Evolutionary conservation across 2,329 filamentous ascomycete genomes (phyloP).

Genomic region (Hyphodiscus sp.): DNA sequence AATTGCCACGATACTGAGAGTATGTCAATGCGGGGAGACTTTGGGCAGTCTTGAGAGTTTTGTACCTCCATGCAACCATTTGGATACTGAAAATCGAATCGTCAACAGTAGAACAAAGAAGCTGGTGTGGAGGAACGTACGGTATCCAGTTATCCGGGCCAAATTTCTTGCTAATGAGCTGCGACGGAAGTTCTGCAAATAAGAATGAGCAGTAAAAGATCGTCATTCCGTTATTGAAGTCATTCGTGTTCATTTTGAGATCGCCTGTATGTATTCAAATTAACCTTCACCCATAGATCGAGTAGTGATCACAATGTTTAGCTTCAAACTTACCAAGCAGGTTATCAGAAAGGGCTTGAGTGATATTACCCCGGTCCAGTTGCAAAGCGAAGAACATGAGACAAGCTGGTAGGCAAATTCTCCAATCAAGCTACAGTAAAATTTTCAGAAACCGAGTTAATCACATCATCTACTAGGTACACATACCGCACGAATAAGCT

Average conservation of each 20-base stretch:
- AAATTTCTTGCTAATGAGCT: conserved; percentile 40
- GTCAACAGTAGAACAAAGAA: conserved; percentile 20
- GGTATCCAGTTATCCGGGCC: conserved; percentile 46
- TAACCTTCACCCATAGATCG: background rate
- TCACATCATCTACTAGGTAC: background rate
- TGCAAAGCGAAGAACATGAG: conserved; percentile 56
- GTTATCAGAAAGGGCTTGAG: conserved; percentile 48
- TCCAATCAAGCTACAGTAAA: background rate
- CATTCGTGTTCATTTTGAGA: conserved; percentile 7
- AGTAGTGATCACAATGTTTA: background rate
- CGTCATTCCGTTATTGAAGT: conserved; percentile 28
- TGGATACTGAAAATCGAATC: conserved; percentile 22
- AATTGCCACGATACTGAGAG: conserved; percentile 35
- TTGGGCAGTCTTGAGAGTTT: conserved; percentile 37
- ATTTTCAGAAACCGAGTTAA: background rate
- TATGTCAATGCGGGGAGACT: background rate
- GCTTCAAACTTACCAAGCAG: background rate
- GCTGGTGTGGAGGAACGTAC: background rate
- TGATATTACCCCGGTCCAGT: conserved; percentile 52
- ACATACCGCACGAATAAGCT: conserved; percentile 41
- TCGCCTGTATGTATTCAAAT: background rate
- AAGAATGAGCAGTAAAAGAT: conserved; percentile 36
- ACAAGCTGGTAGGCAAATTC: background rate
- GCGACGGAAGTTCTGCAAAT: conserved; percentile 41
- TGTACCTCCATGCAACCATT: conserved; percentile 50